Evolutionary conservation across 2,329 filamentous ascomycete species (phyloP), one percentile per base, ranked within the genome.

Genomic region (Trichophyton benhamiae): DNA sequence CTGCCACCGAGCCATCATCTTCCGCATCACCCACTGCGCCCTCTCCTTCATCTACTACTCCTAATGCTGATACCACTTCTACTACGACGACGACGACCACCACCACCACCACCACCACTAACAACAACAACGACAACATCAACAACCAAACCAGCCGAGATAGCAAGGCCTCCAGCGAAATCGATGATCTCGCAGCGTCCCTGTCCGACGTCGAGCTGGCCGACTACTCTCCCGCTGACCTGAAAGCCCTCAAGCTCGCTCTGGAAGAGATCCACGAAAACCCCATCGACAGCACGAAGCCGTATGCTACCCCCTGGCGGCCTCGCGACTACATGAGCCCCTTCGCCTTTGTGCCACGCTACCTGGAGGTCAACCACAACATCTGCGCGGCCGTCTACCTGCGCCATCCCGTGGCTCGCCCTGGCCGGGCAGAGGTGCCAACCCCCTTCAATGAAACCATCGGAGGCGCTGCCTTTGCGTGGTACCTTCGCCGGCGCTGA

Each of bases 351-450:
- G 91, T 99, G 67, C 94, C 94, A 9, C 81, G 88, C 60, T 99
- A 97, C 74, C 83, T 99, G 63, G 95, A 99, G 77, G 94, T 99
- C 68, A 96, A 97, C 79, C 94, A 95, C 75, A 95, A 91, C 71
- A 88, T 97, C 69, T 99, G 94, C 76, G 87, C 91, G 0, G 94
- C 94, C 9, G 91, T 99, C 46, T 99, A 99, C 74, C 78, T 99
- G 64, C 83, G 94, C 62, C 92, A 99, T 78, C 94, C 94, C 0
- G 92, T 97, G 49, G 94, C 90, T 27, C 82, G 91, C 63, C 87
- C 87, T 2, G 91, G 91, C 9, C 70, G 83, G 66, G 86, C 88
- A 3, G 94, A 92, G 74, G 87, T 92, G 63, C 92, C 92, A 1
- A 90, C 89, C 25, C 92, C 92, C 17, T 96, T 91, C 75, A 75